Base-by-base conservation (phyloP, 495 filamentous ascomycete genomes). In the Penicillium angulare region DNA sequence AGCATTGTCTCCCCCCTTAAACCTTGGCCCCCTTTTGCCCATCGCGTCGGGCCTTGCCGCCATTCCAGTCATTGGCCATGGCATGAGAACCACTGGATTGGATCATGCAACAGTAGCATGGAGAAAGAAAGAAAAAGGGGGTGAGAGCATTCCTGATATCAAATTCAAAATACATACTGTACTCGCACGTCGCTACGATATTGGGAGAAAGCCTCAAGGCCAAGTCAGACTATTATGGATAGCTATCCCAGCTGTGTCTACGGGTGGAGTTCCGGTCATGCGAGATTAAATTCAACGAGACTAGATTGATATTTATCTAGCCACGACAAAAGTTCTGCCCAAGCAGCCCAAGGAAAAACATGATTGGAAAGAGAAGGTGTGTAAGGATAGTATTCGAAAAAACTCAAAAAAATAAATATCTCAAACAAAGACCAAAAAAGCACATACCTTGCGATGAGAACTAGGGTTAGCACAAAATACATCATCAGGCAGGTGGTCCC, bases 11-110 rank as follows among this genome's bases (percentile, higher is more conserved):
- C 15, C 10, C 2, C 21, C 10, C 18, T 22, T 33, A 7, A 16
- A 18, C 20, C 43, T n/a, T n/a, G n/a, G n/a, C 43, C 31, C 17
- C 22, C 21, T 15, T 31, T 21, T 3, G 6, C 24, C 24, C 15
- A 10, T 52, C 43, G 34, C 43, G 24, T 47, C 43, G 43, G 50
- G 18, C 18, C 43, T 47, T 53, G 16, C 32, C 31, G 18, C 22
- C 22, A 3, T 8, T 7, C 38, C 6, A 6, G 18, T 23, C 8
- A 41, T 22, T 22, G 43, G 17, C 36, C 36, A 45, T 17, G 7
- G 16, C 26, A 12, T 15, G 43, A 18, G 16, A 45, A 32, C 43
- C 26, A 32, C 20, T 2, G 15, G 9, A 20, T 45, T 45, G 43
- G 43, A 32, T 2, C 8, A 45, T 32, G 17, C 27, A 20, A 45